These are phyloP conservation scores for Saccharomycopsis oosterbeekiorum DNA, from an alignment of 805 yeast species.

Conservation along the genomic window DNA sequence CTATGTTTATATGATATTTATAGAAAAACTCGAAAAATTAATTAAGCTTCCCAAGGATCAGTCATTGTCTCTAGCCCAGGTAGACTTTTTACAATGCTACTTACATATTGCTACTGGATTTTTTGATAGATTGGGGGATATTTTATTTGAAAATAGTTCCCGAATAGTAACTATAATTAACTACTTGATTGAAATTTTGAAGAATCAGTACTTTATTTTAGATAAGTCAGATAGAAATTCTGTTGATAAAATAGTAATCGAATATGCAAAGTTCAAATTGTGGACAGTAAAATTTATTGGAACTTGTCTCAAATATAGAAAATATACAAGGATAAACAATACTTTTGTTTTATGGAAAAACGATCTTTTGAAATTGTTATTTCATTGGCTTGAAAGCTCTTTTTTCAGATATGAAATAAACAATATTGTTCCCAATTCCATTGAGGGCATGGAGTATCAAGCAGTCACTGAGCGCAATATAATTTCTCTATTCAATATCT, in stretches of 20 bases:
- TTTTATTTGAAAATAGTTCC: slow-evolving; percentile 4
- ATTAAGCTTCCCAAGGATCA: slow-evolving; percentile 22
- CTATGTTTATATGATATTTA: slow-evolving; percentile 27
- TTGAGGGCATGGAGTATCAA: not conserved
- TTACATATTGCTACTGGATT: not conserved
- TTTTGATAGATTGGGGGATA: not conserved
- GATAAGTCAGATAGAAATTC: slow-evolving; percentile 6
- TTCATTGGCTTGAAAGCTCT: slow-evolving; percentile 28
- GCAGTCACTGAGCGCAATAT: not conserved
- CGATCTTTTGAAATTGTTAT: slow-evolving; percentile 26
- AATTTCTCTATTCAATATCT: not conserved
- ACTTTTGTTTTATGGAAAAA: slow-evolving; percentile 22
- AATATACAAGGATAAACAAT: not conserved
- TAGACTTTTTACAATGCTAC: not conserved
- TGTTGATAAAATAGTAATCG: not conserved
- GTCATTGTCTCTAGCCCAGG: slow-evolving; percentile 26
- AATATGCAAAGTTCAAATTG: slow-evolving; percentile 1
- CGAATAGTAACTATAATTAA: slow-evolving; percentile 1
- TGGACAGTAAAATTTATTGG: slow-evolving; percentile 1
- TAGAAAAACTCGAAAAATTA: slow-evolving; percentile 20
- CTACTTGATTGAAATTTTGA: slow-evolving; percentile 7
- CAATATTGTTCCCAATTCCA: not conserved
- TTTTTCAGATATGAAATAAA: slow-evolving; percentile 20
- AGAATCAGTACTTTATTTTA: slow-evolving; percentile 21
- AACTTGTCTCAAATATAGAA: not conserved